Base-by-base conservation (phyloP, 2,329 filamentous ascomycete genomes). In the Akanthomyces muscarius region DNA sequence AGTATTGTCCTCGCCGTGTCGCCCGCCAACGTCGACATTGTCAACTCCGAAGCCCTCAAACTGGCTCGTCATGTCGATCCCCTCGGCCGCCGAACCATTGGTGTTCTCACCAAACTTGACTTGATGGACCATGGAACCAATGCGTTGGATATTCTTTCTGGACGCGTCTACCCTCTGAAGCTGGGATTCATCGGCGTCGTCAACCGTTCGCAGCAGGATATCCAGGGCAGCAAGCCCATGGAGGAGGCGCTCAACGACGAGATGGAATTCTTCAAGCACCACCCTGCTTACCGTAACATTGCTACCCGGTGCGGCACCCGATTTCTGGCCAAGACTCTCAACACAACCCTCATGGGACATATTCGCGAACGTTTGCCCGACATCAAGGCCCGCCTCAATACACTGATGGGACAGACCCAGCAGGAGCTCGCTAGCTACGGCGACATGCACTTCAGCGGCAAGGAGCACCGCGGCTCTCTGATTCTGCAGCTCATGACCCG, bases 101-200 rank as follows among this genome's bases (percentile, higher is more conserved):
- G 95, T 71, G 94, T 99, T 63, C 83, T 99, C 65, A 98, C 95
- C 65, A 99, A 99, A 79, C 82, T 99, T 67, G 95, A 99, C 74
- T 81, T 99, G 63, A 99, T 99, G 95, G 95, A 99, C 72, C 94
- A 99, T 72, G 95, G 95, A 66, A 99, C 95, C 63, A 98, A 99
- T 72, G 95, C 95, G 18, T 83, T 99, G 69, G 95, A 99, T 72
- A 99, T 99, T 69, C 83, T 99, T n/a, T 96, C 94, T 7, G 95
- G 95, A 4, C 89, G 95, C 30, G 95, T 99, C 3, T 99, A 99
- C 75, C 95, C 95, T 10, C 76, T 99, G 69, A 99, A 98, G 78
- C 85, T 99, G 66, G 95, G 95, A 33, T 99, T 98, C 74, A 98
- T 99, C 69, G 95, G 95, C 65, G 93, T 98, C 18, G 94, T 99